A percentile compares a stretch with the other conserved stretches of the same genome.
Conservation (phyloP, 257 asterid genomes). For the Rehmannia glutinosa region DNA sequence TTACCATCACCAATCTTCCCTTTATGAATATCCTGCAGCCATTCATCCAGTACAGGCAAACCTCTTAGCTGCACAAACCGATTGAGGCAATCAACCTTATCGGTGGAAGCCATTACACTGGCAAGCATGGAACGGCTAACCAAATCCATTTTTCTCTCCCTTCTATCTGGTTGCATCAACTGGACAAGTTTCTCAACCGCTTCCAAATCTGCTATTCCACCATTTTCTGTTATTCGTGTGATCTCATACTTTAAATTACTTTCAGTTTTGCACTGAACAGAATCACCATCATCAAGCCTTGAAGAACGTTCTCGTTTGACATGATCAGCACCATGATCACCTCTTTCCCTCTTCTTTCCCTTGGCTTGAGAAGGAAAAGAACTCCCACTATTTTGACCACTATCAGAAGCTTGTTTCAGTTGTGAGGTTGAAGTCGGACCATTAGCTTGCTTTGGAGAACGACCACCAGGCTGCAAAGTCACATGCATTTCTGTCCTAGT, state of each 20-base stretch:
- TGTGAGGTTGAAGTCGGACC: conserved; percentile 51
- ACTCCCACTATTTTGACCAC: conserved; percentile 40
- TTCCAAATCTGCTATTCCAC: conserved; percentile 35
- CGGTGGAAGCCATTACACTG: conserved; percentile 47
- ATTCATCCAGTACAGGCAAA: conserved; percentile 46
- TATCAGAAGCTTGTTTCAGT: conserved; percentile 49
- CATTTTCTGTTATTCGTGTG: conserved; percentile 27
- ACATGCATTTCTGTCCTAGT: conserved; percentile 60
- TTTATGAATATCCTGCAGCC: conserved; percentile 58
- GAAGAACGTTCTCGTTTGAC: conserved; percentile 51
- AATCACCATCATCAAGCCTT: conserved; percentile 45
- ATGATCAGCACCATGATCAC: conserved; percentile 49
- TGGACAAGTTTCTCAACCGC: conserved; percentile 70
- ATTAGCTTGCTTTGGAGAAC: conserved; percentile 62
- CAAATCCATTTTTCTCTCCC: conserved; percentile 58
- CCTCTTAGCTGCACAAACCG: conserved; percentile 52
- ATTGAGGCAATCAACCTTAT: conserved; percentile 48
- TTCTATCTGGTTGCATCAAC: conserved; percentile 51
- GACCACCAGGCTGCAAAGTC: conserved; percentile 51
- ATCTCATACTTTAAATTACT: conserved; percentile 48
- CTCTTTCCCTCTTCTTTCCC: conserved; percentile 76
- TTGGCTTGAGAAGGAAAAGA: conserved; percentile 51
- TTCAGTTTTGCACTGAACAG: conserved; percentile 31
- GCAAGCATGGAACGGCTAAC: conserved; percentile 56
- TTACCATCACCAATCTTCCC: conserved; percentile 32